Evolutionary conservation across 2,329 filamentous ascomycete species (phyloP), one percentile per base, ranked within the genome.

Genomic region (Cladophialophora bantiana): DNA sequence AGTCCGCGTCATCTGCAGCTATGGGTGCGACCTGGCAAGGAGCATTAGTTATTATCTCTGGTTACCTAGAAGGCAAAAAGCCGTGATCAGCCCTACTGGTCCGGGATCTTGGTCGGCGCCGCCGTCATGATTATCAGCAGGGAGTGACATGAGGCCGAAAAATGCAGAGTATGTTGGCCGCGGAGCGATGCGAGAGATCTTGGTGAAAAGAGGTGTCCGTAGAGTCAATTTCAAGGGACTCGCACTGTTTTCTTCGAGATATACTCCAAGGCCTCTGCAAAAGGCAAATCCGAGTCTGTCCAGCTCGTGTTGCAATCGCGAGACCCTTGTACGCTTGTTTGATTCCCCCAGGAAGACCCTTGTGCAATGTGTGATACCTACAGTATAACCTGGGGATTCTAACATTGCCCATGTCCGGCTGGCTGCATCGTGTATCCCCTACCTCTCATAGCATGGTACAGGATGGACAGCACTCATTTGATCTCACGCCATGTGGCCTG

Each of bases 1-100:
- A 68, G 38, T 68, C 66, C 18, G 35, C 34, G 34, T 68, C 66
- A 35, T 64, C 65, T 13, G 38, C 61, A n/a, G 54, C 61, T 32
- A 32, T 6, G 42, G 61, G 40, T 40, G 7, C 42, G 7, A 36
- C 40, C 61, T 58, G 31, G 15, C 15, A 20, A 38, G n/a, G 26
- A 40, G 20, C 12, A 36, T 58, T 54, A 64, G 20, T 52, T 32
- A 58, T 40, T 32, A 36, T 10, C 57, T 2, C 18, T 18, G 26
- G 45, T 31, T 1, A 38, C 32, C 6, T 31, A 31, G 32, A 31
- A 13, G 12, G 34, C 38, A 12, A 55, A 4, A 50, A n/a, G 20
- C 26, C 13, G 32, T 26, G 34, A 40, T 34, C 35, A 31, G 26
- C 32, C 60, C n/a, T 57, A 64, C 61, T 36, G 26, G 57, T 20